phyloP scores from a whole-genome alignment of 2,329 filamentous ascomycete genomes.

The Colletotrichum eremochloae region DNA sequence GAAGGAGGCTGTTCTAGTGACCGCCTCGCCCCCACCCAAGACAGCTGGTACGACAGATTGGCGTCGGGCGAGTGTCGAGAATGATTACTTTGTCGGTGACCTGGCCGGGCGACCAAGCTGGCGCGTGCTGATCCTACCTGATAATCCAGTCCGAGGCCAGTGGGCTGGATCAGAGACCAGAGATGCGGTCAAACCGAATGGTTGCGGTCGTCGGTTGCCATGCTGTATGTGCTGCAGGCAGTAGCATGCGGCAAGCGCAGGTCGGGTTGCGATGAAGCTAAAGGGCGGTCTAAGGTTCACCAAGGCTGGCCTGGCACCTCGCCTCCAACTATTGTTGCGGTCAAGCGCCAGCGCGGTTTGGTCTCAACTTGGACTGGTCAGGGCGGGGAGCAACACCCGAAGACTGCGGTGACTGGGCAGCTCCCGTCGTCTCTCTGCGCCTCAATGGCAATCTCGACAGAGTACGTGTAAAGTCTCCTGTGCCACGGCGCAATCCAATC shows the following conservation, averaged over 20 bases:
- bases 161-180: conserved; percentile 19
- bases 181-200: conserved; percentile 31
- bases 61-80: conserved; percentile 4
- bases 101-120: conserved; percentile 18
- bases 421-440: neutral
- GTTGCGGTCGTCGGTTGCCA: neutral
- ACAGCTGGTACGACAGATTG: conserved; percentile 24
- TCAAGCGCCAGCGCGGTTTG: conserved; percentile 37
- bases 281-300: conserved; percentile 8
- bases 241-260: neutral
- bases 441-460: neutral
- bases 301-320: conserved; percentile 32
- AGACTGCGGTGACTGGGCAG: conserved; percentile 21
- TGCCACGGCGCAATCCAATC: neutral
- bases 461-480: neutral
- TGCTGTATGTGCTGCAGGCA: neutral
- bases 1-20: conserved; percentile 37
- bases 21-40: conserved; percentile 37
- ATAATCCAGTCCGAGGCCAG: conserved; percentile 39
- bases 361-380: conserved; percentile 42
- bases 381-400: conserved; percentile 32
- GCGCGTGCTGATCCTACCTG: conserved; percentile 38
- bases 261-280: conserved; percentile 4
- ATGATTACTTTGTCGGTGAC: conserved; percentile 4
- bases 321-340: conserved; percentile 41